These are phyloP conservation scores for Coccinonectria pachysandricola DNA, from an alignment of 2,329 filamentous ascomycete genomes.

Conservation along the genomic window DNA sequence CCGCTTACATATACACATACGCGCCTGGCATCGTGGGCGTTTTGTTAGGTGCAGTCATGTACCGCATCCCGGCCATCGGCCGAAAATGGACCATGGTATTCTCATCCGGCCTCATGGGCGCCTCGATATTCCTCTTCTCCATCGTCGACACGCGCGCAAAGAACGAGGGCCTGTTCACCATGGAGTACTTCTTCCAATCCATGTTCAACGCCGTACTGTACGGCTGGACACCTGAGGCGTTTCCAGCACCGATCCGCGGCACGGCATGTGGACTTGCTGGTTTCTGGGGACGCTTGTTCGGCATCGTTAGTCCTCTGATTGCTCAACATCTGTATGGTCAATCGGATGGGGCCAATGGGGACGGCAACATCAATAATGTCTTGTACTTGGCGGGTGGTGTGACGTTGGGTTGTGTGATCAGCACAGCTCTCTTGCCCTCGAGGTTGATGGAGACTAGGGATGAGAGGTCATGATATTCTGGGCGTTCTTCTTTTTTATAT, in stretches of 20 bases:
- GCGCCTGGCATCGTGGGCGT: conserved; percentile 41
- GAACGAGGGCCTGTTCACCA: conserved; percentile 28
- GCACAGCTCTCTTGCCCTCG: conserved; percentile 36
- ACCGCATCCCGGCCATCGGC: conserved; percentile 27
- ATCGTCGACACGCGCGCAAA: conserved; percentile 27
- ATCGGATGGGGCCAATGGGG: conserved; percentile 14
- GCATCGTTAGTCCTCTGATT: conserved; percentile 47
- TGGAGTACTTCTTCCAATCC: conserved; percentile 36
- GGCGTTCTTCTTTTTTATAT: not conserved
- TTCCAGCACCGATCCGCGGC: conserved; percentile 43
- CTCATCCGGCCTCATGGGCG: conserved; percentile 33
- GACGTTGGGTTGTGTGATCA: conserved; percentile 41
- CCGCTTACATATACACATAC: conserved; percentile 44
- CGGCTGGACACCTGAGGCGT: conserved; percentile 45
- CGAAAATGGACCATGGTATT: conserved; percentile 34
- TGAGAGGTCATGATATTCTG: conserved; percentile 10
- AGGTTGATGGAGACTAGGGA: conserved; percentile 25
- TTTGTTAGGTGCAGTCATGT: conserved; percentile 33
- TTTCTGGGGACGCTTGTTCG: conserved; percentile 48
- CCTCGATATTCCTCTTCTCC: conserved; percentile 36
- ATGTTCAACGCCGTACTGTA: conserved; percentile 28
- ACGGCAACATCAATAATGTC: conserved; percentile 36
- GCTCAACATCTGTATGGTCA: conserved; percentile 33
- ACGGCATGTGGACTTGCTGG: conserved; percentile 47
- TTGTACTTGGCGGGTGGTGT: conserved; percentile 47